Base-by-base conservation (phyloP, 768 basidiomycete species). In the Trichaptum fuscoviolaceum region DNA sequence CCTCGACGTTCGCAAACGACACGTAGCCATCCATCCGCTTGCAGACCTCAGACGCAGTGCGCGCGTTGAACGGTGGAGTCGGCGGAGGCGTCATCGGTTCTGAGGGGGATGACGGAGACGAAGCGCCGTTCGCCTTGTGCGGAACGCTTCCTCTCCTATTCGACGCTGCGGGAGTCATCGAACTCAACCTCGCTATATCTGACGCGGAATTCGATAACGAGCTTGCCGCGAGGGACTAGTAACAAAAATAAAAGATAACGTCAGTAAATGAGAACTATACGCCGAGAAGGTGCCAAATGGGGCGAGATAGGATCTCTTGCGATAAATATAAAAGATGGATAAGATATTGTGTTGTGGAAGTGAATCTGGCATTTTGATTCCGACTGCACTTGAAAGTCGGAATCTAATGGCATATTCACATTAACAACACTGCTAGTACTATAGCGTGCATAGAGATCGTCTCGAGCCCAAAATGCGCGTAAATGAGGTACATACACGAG, bases 1-100 rank as follows among this genome's bases (percentile, higher is more conserved):
- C 89, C 75, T 87, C 87, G 10, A 90, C 82, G 62, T 81, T 83
- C 57, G 86, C 81, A 65, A 90, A 90, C n/a, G 83, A 84, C 36
- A 90, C 86, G 69, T 90, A 90, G 1, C 89, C 89, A 18, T 84
- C 80, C 34, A 86, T 82, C 35, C 81, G 75, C 26, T 79, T 80
- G 68, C 87, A 84, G 65, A 83, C 82, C 35, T 81, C 83, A n/a
- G 82, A 82, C 7, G 89, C 89, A 24, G 80, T 82, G 57, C 85
- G 83, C 12, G 84, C 87, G 71, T 91, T 86, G 79, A 91, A 91
- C 3, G 78, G 69, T n/a, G 82, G 78, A 5, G 74, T 64, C 24
- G 71, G 64, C 17, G 71, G 74, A 26, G 76, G 75, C 10, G 74
- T 67, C 18, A 62, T 63, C 63, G 66, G 68, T 35, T 30, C 58